A percentile compares a stretch with the other conserved stretches of the same genome.
Evolutionary conservation across 2,329 filamentous ascomycete species (phyloP).

Genomic region (Coniochaeta sp.): DNA sequence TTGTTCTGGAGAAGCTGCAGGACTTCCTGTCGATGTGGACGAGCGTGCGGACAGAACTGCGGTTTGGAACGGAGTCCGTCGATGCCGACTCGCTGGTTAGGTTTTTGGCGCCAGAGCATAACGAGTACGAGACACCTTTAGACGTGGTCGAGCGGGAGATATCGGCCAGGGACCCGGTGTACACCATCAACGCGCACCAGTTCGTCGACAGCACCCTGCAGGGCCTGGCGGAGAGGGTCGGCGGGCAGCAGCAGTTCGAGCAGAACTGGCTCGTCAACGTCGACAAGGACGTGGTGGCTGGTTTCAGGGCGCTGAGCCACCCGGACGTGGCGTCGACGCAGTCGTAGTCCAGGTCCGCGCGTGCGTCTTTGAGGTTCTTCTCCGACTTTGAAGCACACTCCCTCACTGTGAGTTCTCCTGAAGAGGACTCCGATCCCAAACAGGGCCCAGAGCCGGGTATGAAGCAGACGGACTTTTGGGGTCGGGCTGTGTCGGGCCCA

Average conservation of each 20-base stretch:
- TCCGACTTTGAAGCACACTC: too few species aligned
- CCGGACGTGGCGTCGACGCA: background rate
- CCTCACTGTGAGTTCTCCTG: too few species aligned
- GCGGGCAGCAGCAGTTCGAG: slow-evolving; percentile 61
- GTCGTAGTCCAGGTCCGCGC: background rate
- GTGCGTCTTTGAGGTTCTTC: too few species aligned
- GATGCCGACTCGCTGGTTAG: slow-evolving; percentile 26
- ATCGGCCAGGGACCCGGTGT: slow-evolving; percentile 56
- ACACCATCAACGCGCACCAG: slow-evolving; percentile 54
- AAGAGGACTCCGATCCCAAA: too few species aligned
- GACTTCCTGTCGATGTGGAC: slow-evolving; percentile 73
- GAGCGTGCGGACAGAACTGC: slow-evolving; percentile 57
- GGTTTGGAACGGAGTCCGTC: slow-evolving; percentile 52
- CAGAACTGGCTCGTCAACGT: slow-evolving; percentile 67
- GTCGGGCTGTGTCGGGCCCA: too few species aligned
- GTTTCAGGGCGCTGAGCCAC: slow-evolving; percentile 42
- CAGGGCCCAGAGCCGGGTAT: too few species aligned
- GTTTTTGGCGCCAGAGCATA: slow-evolving; percentile 6
- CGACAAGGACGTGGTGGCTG: slow-evolving; percentile 61
- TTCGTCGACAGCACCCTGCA: slow-evolving; percentile 60
- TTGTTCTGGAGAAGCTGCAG: slow-evolving; percentile 58
- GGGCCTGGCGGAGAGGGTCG: slow-evolving; percentile 49
- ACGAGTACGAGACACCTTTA: slow-evolving; percentile 51
- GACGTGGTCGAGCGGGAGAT: slow-evolving; percentile 46
- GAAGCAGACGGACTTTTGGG: too few species aligned